These are phyloP conservation scores for Botryotinia narcissicola DNA, from an alignment of 2,329 filamentous ascomycete genomes.

Conservation along the genomic window DNA sequence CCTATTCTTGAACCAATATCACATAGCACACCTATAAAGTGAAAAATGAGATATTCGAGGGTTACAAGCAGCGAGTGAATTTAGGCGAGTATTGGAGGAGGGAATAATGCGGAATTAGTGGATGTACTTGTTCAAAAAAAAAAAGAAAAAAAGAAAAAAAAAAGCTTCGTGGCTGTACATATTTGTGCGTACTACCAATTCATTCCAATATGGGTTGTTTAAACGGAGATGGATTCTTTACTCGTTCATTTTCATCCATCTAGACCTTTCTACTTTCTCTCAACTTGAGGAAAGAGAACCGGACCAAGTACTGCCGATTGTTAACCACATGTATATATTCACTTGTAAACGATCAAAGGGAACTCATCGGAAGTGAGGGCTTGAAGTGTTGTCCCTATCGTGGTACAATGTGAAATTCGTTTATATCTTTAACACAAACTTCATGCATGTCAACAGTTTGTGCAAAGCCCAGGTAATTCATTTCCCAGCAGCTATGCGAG, in stretches of 20 bases:
- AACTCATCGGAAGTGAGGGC: not conserved
- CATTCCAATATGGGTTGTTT: not conserved
- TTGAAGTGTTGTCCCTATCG: not conserved
- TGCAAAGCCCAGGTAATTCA: not conserved
- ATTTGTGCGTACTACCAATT: rapidly evolving
- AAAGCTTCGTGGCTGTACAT: not conserved
- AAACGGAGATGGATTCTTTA: too few species aligned
- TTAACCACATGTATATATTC: not conserved
- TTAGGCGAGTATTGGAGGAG: not conserved
- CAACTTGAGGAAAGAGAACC: not conserved
- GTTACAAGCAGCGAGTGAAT: not conserved
- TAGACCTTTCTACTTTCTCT: not conserved
- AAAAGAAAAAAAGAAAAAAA: not conserved
- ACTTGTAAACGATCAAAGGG: not conserved
- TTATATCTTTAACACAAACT: not conserved
- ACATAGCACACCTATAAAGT: not conserved
- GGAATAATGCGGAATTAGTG: not conserved
- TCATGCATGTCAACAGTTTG: rapidly evolving
- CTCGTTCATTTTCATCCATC: not conserved
- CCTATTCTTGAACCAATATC: not conserved
- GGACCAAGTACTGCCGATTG: not conserved
- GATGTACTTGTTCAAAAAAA: not conserved
- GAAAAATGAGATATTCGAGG: not conserved
- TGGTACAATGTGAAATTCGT: not conserved
- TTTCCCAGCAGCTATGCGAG: not conserved